Evolutionary conservation across 176 grass and related monocot species (phyloP), one percentile per base, ranked within the genome.

Genomic region (Urochloa ruziziensis): DNA sequence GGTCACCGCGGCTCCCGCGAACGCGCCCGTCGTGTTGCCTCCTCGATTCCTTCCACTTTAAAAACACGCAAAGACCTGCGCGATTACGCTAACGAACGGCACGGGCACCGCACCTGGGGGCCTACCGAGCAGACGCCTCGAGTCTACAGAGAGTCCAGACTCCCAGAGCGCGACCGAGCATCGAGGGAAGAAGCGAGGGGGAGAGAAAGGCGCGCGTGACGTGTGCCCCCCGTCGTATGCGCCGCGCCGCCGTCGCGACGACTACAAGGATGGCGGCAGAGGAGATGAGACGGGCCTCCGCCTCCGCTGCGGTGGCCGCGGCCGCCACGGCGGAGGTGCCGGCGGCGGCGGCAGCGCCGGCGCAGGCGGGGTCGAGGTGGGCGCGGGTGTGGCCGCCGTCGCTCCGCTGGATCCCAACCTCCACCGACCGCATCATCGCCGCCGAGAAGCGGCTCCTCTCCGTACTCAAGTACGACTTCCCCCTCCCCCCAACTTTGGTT

Each of bases 401-500:
- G 79, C 92, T 95, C 53, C 86, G 91, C 18, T 98, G 95, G 95
- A 93, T 98, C 84, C 92, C 95, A 74, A 98, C 95, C 70, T 98
- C 92, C 75, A 98, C 95, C n/a, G 89, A 98, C 28, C 91, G 49
- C 67, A 95, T 93, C 88, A 93, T 98, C 92, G 95, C 88, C 86
- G 86, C 95, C 24, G 95, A 98, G 91, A 91, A 93, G 88, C 91
- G 95, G 1, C 95, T 98, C 66, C 89, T 98, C 70, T 93, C 95
- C 29, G 30, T 95, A 49, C 53, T 93, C 68, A 98, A 90, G 95
- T 98, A 84, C 67, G 46, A 3, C 48, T n/a, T n/a, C n/a, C n/a
- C n/a, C n/a, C n/a, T n/a, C 74, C 30, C 21, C 2, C 4, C n/a
- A n/a, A n/a, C 67, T 51, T 10, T 7, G n/a, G 52, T 5, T 8